Evolutionary conservation across 768 basidiomycete genomes (phyloP).

Genomic region (Dentipellis sp.): DNA sequence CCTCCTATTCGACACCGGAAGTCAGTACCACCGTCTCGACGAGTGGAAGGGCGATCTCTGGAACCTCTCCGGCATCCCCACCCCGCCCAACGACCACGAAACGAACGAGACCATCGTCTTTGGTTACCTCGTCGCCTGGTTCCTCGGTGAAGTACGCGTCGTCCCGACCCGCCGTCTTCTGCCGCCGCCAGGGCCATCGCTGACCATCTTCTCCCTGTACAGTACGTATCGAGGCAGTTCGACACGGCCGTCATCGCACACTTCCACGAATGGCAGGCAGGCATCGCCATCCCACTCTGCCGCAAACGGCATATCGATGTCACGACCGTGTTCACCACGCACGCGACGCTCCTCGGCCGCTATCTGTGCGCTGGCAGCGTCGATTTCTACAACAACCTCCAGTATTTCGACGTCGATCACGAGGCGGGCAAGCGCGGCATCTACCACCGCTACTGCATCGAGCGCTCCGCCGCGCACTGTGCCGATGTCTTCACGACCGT

Average conservation of each 20-base stretch:
- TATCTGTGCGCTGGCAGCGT: conserved; percentile 98
- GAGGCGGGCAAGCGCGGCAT: conserved; percentile 99
- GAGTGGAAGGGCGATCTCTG: conserved; percentile 99
- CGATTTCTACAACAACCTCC: conserved; percentile 99
- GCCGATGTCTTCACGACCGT: conserved; percentile 98
- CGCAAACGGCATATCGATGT: conserved; percentile 96
- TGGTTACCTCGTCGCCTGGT: conserved; percentile 98
- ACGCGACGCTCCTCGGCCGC: conserved; percentile 95
- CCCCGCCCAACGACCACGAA: conserved; percentile 92
- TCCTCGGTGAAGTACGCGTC: conserved; percentile 85
- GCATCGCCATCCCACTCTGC: conserved; percentile 89
- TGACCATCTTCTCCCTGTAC: conserved; percentile 5
- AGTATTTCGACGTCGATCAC: conserved; percentile 99
- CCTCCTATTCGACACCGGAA: conserved; percentile 91
- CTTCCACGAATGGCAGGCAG: conserved; percentile 99
- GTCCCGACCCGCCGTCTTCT: too few relatives aligned
- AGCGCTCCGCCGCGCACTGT: conserved; percentile 88
- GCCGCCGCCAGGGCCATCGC: too few relatives aligned
- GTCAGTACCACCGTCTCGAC: conserved; percentile 78
- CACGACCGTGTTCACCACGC: conserved; percentile 97
- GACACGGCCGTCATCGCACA: conserved; percentile 88
- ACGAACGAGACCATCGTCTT: conserved; percentile 98
- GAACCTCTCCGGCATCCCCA: conserved; percentile 97
- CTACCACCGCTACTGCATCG: conserved; percentile 97
- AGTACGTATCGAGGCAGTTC: conserved; percentile 79